Evolutionary conservation across 305 asterid genomes (phyloP).

Genomic region (Nicotiana rustica): DNA sequence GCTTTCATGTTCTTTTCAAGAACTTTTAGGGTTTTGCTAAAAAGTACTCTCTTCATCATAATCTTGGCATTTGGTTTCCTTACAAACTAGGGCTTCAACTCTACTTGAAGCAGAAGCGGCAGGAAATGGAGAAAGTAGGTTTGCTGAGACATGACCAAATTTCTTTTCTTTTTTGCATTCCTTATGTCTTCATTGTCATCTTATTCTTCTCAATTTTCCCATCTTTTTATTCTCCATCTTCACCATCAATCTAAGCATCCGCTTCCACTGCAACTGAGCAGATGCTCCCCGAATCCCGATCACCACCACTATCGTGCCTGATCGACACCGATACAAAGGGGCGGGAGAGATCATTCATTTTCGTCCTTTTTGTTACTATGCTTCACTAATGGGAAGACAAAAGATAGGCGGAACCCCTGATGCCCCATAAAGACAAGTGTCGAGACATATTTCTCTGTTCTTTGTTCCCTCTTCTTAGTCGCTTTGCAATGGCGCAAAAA

Average conservation of each 20-base stretch:
- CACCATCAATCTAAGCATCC: neutral
- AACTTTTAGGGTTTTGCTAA: neutral
- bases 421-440: neutral
- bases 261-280: neutral
- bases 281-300: neutral
- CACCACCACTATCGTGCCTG: conserved; percentile 14
- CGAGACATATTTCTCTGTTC: neutral
- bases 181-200: neutral
- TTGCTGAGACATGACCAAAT: neutral
- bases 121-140: neutral
- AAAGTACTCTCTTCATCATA: neutral
- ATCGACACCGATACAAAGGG: neutral
- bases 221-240: neutral
- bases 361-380: neutral
- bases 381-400: conserved; percentile 19
- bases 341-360: neutral
- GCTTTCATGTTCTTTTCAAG: neutral
- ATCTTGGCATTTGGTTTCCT: neutral
- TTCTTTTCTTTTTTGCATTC: neutral
- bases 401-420: conserved; percentile 1
- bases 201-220: conserved; percentile 6
- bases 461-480: neutral
- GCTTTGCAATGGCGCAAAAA: conserved; percentile 9
- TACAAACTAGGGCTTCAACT: neutral
- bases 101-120: neutral